Base-by-base conservation (phyloP, 2,329 filamentous ascomycete genomes). In the Penicillium fuscoglaucum region DNA sequence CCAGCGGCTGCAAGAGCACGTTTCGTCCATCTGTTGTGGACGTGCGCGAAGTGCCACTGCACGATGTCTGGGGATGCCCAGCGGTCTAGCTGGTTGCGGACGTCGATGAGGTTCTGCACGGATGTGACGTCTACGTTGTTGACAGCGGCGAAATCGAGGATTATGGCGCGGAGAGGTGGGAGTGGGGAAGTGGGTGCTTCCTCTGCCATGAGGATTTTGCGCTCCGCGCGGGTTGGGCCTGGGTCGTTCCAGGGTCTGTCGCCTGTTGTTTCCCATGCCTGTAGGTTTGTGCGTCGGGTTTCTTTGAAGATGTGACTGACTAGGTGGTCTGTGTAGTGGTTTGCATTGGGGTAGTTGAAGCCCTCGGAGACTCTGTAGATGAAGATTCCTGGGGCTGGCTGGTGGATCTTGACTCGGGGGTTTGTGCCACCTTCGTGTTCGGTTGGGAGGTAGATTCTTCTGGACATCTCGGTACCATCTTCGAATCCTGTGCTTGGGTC, bases 181-280 rank as follows among this genome's bases (percentile, higher is more conserved):
- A 86, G 79, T 51, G 77, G 68, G 7, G 72, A 74, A 10, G 79
- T 66, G 58, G 81, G 80, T 46, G 79, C 21, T 29, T 44, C 75
- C 47, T 74, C 78, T 45, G 68, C 75, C 73, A 39, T 19, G 19
- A 85, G 69, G 66, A 77, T 79, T 50, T 77, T 83, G 33, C 84
- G 82, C 24, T 57, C 39, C 13, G 46, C 24, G 6, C 45, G 43
- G n/a, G 43, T 47, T 56, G 90, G 89, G 49, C 90, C 91, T 0
- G 92, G 91, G 69, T 96, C 90, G 68, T 96, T 96, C 93, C 93
- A 97, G 2, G 93, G 91, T 12, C 92, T 83, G 71, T 97, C 93
- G 35, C 89, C 89, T 6, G 80, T 80, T 4, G 83, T 82, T 3
- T 79, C 76, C 66, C 87, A 95, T 1, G 81, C 78, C 54, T 88